Evolutionary conservation across 2,329 filamentous ascomycete species (phyloP), one percentile per base, ranked within the genome.

Genomic region (Cladosporium cucumerinum): DNA sequence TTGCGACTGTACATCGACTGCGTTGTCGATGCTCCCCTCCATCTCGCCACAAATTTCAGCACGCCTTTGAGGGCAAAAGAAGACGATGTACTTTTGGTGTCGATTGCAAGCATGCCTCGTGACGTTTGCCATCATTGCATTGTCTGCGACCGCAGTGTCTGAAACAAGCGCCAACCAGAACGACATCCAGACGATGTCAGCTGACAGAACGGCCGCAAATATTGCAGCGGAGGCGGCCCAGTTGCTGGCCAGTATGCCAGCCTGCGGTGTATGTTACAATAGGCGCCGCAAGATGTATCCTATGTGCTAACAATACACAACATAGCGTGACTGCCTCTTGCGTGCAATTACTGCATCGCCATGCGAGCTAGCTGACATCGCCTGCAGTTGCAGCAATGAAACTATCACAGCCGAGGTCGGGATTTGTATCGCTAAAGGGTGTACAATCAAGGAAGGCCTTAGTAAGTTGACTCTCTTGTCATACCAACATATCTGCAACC

Each of bases 301-400:
- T 39, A 43, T n/a, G 21, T 10, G n/a, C 39, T 48, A 23, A 49
- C 52, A 32, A 6, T 30, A 11, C n/a, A 18, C 8, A 5, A 55
- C 34, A 14, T 26, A 70, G 69, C 66, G 68, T 18, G 63, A 36
- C 23, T 70, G 68, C 49, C 64, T 70, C 14, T 46, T 63, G 10
- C 43, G 49, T 7, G 60, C 63, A 0, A 70, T 70, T 14, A 62
- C 67, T 26, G 62, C 58, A 8, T 69, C 68, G 4, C 65, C 67
- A 1, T 71, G 70, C 48, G 58, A 66, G 14, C 14, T 60, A 25
- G 67, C 66, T 4, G 69, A 71, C 21, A 51, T 69, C 18, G 63
- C 64, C 7, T 71, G 70, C 61, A 65, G 66, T 21, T 68, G 67
- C 46, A 66, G 66, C 48, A 67, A 68, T n/a, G 52, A 55, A 30